A percentile compares a stretch with the other conserved stretches of the same genome.
phyloP scores from a whole-genome alignment of 768 basidiomycete species.

The Kwoniella europaea region DNA sequence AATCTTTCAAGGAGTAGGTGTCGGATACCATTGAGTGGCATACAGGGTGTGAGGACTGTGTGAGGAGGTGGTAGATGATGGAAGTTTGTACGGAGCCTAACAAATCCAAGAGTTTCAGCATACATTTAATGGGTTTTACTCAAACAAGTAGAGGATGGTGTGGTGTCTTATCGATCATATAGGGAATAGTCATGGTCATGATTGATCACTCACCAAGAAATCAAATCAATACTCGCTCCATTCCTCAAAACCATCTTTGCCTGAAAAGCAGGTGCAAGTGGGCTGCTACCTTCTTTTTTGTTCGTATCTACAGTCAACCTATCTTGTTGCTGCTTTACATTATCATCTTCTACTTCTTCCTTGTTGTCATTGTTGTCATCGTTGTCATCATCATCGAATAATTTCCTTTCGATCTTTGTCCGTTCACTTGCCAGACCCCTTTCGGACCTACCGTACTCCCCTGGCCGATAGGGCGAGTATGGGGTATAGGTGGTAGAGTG shows the following conservation, averaged over 20 bases:
- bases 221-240: constrained; percentile 49
- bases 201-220: constrained; percentile 42
- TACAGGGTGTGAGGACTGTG: constrained; percentile 36
- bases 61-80: constrained; percentile 46
- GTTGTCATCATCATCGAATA: constrained; percentile 42
- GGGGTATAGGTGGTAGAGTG: constrained; percentile 34
- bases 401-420: constrained; percentile 39
- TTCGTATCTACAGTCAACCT: constrained; percentile 14
- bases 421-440: constrained; percentile 37
- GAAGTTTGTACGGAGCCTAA: constrained; percentile 50
- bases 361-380: constrained; percentile 12
- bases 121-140: too few species aligned
- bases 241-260: constrained; percentile 50
- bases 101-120: too few species aligned
- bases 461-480: constrained; percentile 47
- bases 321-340: constrained; percentile 11
- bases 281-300: constrained; percentile 23
- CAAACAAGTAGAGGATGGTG: too few species aligned
- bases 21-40: constrained; percentile 46
- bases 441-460: constrained; percentile 46
- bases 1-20: constrained; percentile 46
- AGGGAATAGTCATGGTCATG: too few species aligned
- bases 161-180: too few species aligned
- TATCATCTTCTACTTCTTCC: constrained; percentile 20
- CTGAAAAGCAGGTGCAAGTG: constrained; percentile 46